A percentile compares a stretch with the other conserved stretches of the same genome.
phyloP scores from a whole-genome alignment of 352 stramenopile genomes.

The Globisporangium barbulae region DNA sequence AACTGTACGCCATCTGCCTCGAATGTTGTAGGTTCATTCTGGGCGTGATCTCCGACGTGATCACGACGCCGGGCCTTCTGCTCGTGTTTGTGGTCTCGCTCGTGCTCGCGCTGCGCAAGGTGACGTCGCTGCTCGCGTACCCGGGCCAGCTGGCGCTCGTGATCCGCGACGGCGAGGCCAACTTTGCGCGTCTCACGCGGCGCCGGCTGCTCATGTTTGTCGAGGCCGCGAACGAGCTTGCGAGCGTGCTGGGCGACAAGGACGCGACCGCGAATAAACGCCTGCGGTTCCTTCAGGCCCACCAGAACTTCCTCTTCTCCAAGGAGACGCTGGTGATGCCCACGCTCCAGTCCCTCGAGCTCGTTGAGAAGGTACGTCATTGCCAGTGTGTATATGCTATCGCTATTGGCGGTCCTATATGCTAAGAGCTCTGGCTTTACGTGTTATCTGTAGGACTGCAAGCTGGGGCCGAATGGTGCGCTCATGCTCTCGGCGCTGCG shows the following conservation, averaged over 20 bases:
- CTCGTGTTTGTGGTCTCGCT: slow-evolving; percentile 36
- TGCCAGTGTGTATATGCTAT: background rate
- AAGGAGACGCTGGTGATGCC: slow-evolving; percentile 62
- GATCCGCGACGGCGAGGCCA: slow-evolving; percentile 75
- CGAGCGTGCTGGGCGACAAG: slow-evolving; percentile 25
- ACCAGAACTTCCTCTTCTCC: slow-evolving; percentile 69
- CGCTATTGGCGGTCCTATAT: background rate
- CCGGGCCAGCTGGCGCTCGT: slow-evolving; percentile 75
- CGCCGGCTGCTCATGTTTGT: slow-evolving; percentile 66
- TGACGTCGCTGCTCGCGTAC: slow-evolving; percentile 63
- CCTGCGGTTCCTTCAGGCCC: slow-evolving; percentile 55
- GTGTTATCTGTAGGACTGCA: slow-evolving; percentile 16
- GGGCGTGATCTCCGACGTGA: slow-evolving; percentile 37
- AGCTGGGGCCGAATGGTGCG: slow-evolving; percentile 41
- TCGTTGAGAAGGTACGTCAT: slow-evolving; percentile 37
- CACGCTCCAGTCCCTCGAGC: slow-evolving; percentile 51
- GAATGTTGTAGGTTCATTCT: slow-evolving; percentile 33
- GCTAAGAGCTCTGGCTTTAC: background rate
- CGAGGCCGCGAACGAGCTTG: slow-evolving; percentile 55
- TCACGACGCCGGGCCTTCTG: slow-evolving; percentile 54
- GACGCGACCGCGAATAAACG: slow-evolving; percentile 23
- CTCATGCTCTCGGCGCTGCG: slow-evolving; percentile 40
- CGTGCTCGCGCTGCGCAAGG: slow-evolving; percentile 35
- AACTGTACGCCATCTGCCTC: too few relatives aligned
- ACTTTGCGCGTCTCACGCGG: slow-evolving; percentile 69